phyloP scores from a whole-genome alignment of 2,329 filamentous ascomycete genomes.

The Bipolaris zeicola region DNA sequence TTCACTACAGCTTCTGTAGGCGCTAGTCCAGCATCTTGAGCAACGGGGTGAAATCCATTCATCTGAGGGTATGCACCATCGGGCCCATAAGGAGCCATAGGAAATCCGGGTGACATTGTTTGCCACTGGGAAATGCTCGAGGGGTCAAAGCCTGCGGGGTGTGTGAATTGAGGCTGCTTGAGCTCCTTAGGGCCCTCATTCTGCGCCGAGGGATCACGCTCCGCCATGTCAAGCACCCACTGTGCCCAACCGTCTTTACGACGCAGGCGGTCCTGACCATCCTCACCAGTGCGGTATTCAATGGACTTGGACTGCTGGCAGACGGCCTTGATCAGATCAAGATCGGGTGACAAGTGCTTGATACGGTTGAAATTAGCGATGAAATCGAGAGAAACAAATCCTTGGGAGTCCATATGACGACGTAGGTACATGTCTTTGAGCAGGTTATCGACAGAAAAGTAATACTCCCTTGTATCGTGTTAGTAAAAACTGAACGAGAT shows the following conservation, averaged over 20 bases:
- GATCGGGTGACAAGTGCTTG: constrained; percentile 71
- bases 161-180: constrained; percentile 49
- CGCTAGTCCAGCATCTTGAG: constrained; percentile 19
- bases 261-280: constrained; percentile 79
- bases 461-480: constrained; percentile 75
- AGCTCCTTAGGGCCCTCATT: constrained; percentile 68
- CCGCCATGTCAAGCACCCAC: constrained; percentile 74
- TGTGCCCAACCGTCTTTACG: constrained; percentile 76
- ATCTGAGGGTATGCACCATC: constrained; percentile 34
- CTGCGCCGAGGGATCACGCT: constrained; percentile 74
- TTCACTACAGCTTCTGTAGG: constrained; percentile 27
- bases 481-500: constrained; percentile 23
- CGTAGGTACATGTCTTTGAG: constrained; percentile 91
- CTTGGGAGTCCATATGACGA: constrained; percentile 91
- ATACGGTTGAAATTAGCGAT: constrained; percentile 89
- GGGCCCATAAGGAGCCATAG: constrained; percentile 25
- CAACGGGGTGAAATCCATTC: constrained; percentile 36
- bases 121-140: constrained; percentile 38
- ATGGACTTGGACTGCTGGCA: constrained; percentile 74
- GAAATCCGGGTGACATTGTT: constrained; percentile 29
- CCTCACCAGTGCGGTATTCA: constrained; percentile 75
- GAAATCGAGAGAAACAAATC: constrained; percentile 80
- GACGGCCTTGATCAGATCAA: constrained; percentile 74
- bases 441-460: constrained; percentile 95
- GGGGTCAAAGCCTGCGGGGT: constrained; percentile 44